Base-by-base conservation (phyloP, 805 yeast species). In the Naumovozyma castellii region DNA sequence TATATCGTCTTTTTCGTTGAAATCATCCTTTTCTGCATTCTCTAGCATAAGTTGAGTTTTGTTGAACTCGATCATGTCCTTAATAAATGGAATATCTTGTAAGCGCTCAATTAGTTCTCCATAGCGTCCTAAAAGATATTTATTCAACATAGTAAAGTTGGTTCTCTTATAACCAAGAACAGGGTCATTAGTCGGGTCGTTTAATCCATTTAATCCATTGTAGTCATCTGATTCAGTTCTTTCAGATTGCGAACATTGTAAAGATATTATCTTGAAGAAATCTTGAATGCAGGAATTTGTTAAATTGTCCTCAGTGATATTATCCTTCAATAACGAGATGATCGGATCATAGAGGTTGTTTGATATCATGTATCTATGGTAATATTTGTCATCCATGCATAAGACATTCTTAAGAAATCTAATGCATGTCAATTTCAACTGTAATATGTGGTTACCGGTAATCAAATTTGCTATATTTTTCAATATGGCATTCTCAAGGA, bases 281-380 rank as follows among this genome's bases (percentile, higher is more conserved):
- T 83, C 87, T 35, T 86, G 65, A 46, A 90, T 73, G 4, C 88
- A 73, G 0, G 96, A 86, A 51, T 77, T 82, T 2, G 82, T 71
- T 43, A 87, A 61, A 53, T 79, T 82, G 54, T 83, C 77, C 30
- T 62, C 60, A 22, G 66, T 60, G 5, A 70, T 64, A 8, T 75
- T 72, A 12, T 65, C 69, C 17, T 65, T 60, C 44, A 83, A 66
- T 36, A 76, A 64, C 1, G 57, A 53, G 41, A 84, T 68, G 27
- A 79, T 66, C 16, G 67, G 62, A 3, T 61, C 66, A 39, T 80
- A 65, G 4, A 80, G 55, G 36, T 76, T 70, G 41, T 76, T 65
- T 13, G 75, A 66, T 14, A 82, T 67, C 38, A 88, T 68, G 45
- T 73, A 71, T 19, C 73, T 57, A 16, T 73, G 69, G 49, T 80